A percentile compares a stretch with the other conserved stretches of the same genome.
Evolutionary conservation across 1,139 yeast species (phyloP).

Genomic region (Candida sp.): DNA sequence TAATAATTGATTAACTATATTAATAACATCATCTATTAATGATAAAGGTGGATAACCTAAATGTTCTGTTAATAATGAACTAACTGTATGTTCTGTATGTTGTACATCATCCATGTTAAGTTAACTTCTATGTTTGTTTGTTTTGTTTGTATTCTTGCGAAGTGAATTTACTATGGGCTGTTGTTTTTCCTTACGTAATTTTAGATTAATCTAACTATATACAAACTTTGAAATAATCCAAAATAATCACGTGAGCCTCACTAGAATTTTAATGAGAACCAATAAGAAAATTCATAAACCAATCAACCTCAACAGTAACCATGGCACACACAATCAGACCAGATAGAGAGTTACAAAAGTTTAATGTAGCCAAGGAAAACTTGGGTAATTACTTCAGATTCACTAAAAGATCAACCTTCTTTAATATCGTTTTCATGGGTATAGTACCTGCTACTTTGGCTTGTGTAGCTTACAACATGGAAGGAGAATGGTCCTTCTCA

Average conservation of each 20-base stretch:
- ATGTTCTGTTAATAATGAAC: slow-evolving; percentile 66
- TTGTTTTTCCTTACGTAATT: too few relatives aligned
- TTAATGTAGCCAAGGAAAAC: slow-evolving; percentile 42
- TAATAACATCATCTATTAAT: slow-evolving; percentile 82
- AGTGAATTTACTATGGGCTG: too few relatives aligned
- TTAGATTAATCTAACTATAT: too few relatives aligned
- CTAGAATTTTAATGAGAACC: too few relatives aligned
- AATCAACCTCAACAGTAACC: background rate
- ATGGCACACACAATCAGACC: slow-evolving; percentile 49
- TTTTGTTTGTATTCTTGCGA: too few relatives aligned
- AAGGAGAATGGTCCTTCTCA: slow-evolving; percentile 31
- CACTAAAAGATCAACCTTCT: slow-evolving; percentile 35
- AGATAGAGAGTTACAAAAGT: slow-evolving; percentile 41
- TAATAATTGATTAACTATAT: slow-evolving; percentile 82
- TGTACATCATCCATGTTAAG: background rate
- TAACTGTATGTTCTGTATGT: too few relatives aligned
- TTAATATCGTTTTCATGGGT: slow-evolving; percentile 37
- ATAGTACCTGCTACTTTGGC: slow-evolving; percentile 35
- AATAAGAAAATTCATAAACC: background rate
- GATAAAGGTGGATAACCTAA: slow-evolving; percentile 87
- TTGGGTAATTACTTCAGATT: slow-evolving; percentile 44
- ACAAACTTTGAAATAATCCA: too few relatives aligned
- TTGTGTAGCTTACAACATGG: slow-evolving; percentile 33
- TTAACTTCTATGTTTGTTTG: background rate
- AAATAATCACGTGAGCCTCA: too few relatives aligned